phyloP scores from a whole-genome alignment of 164 flowering plant species.

The Euptelea pleiosperma region DNA sequence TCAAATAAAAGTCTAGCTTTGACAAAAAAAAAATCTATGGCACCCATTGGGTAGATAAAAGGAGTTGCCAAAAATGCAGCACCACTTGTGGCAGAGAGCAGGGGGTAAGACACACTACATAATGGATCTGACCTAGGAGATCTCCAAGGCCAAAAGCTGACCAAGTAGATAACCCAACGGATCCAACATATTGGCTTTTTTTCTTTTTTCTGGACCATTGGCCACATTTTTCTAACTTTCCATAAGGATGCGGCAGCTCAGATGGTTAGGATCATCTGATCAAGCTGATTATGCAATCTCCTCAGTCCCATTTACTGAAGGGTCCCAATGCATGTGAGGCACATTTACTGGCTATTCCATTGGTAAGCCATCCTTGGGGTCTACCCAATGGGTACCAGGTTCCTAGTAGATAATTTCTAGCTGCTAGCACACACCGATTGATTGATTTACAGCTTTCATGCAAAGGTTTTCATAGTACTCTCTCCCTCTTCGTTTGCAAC shows the following conservation, averaged over 20 bases:
- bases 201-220: neutral
- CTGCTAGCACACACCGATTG: constrained; percentile 59
- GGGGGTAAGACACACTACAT: too few species aligned
- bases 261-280: neutral
- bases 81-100: too few species aligned
- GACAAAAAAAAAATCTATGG: too few species aligned
- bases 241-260: neutral
- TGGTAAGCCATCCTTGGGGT: too few species aligned
- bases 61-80: too few species aligned
- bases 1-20: neutral
- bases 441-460: constrained; percentile 99
- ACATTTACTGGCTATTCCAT: neutral
- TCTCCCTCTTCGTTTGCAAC: constrained; percentile 78
- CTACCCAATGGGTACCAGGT: neutral
- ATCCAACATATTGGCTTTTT: too few species aligned
- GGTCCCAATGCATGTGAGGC: neutral
- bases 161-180: too few species aligned
- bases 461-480: constrained; percentile 96
- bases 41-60: too few species aligned
- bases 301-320: neutral
- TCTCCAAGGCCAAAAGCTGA: too few species aligned
- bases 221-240: neutral
- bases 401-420: neutral
- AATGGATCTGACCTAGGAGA: too few species aligned
- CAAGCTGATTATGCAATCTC: too few species aligned